phyloP scores from a whole-genome alignment of 1,139 yeast genomes.

The Sugiyamaella castrensis region DNA sequence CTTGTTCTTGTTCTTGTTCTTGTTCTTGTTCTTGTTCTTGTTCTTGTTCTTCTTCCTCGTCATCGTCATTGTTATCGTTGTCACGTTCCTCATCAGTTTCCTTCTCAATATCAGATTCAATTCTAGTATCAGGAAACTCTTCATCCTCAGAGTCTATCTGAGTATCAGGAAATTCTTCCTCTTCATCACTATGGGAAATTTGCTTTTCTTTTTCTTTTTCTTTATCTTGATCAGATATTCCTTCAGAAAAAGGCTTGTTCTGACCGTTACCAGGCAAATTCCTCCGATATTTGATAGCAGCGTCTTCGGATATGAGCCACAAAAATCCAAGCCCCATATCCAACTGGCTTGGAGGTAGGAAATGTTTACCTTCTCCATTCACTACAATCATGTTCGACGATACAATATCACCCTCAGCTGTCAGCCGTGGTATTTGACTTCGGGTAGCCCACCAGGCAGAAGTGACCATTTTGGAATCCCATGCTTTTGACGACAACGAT shows the following conservation, averaged over 20 bases:
- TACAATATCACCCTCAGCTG: conserved; percentile 59
- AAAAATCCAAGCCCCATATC: conserved; percentile 88
- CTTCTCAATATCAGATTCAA: conserved; percentile 19
- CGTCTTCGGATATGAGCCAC: conserved; percentile 64
- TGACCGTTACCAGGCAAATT: conserved; percentile 16
- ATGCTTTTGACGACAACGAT: conserved; percentile 65
- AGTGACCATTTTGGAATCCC: conserved; percentile 79
- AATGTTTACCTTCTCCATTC: conserved; percentile 53
- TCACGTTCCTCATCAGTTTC: conserved; percentile 13
- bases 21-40: conserved; percentile 15
- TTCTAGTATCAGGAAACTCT: conserved; percentile 20
- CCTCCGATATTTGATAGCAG: conserved; percentile 46
- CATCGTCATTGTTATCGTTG: conserved; percentile 8
- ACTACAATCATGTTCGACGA: conserved; percentile 62
- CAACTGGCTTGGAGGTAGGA: conserved; percentile 75
- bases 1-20: conserved; percentile 17
- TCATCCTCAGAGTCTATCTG: conserved; percentile 25
- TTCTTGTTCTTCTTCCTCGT: conserved; percentile 10
- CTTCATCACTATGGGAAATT: conserved; percentile 26
- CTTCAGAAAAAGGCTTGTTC: conserved; percentile 1
- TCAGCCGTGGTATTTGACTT: conserved; percentile 62
- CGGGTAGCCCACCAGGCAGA: conserved; percentile 84
- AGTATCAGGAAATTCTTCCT: conserved; percentile 29
- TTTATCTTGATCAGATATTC: conserved; percentile 37
- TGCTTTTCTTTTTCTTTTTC: conserved; percentile 24